phyloP scores from a whole-genome alignment of 768 basidiomycete species.

The Leccinum longicurvipes region DNA sequence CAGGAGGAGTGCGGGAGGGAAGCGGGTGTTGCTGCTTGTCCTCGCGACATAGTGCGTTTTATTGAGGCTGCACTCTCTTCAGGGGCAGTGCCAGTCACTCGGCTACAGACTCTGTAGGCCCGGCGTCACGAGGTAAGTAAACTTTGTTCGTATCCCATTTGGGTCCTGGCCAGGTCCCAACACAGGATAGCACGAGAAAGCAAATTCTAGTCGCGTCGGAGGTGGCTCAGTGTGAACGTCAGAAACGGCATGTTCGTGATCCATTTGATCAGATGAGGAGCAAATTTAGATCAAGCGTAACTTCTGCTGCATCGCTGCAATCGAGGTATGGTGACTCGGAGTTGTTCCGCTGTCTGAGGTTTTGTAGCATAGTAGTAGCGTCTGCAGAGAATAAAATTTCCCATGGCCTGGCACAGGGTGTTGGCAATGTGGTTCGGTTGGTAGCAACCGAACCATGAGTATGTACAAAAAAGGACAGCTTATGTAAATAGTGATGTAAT shows the following conservation, averaged over 20 bases:
- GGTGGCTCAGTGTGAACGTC: neutral
- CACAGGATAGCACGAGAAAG: neutral
- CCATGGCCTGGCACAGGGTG: no score
- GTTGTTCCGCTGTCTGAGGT: no score
- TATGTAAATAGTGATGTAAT: neutral
- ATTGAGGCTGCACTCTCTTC: neutral
- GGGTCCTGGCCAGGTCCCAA: neutral
- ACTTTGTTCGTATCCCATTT: neutral
- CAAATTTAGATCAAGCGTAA: neutral
- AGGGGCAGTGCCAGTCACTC: neutral
- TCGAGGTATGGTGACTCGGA: no score
- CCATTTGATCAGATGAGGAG: no score
- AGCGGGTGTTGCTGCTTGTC: neutral
- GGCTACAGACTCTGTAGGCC: neutral
- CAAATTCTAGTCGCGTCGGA: neutral
- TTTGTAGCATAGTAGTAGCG: no score
- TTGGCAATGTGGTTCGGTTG: no score
- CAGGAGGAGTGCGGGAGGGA: neutral
- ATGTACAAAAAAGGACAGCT: neutral
- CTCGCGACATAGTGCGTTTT: neutral
- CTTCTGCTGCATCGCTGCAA: neutral
- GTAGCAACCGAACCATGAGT: no score
- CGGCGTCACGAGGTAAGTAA: neutral
- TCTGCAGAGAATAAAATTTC: neutral
- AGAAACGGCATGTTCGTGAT: neutral